Evolutionary conservation across 257 asterid species (phyloP).

Genomic region (Leptodermis oblonga): DNA sequence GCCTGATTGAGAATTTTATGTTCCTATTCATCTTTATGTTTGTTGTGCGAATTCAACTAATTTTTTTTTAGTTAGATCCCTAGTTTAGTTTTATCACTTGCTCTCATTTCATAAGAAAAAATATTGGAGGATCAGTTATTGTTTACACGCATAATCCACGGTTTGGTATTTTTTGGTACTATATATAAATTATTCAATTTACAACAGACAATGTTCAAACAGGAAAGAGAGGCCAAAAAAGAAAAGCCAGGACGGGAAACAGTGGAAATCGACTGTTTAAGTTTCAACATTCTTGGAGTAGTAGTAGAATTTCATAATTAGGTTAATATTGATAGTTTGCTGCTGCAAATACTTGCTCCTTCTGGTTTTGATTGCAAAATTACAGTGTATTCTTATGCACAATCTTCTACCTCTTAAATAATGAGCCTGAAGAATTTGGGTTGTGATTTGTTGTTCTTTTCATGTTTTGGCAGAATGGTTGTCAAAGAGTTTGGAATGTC

Average conservation of each 20-base stretch:
- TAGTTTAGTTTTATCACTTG: not conserved
- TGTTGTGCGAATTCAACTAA: not conserved
- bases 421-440: not conserved
- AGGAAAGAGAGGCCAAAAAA: not conserved
- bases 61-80: not conserved
- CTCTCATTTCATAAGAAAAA: not conserved
- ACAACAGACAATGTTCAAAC: not conserved
- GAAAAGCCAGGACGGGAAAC: not conserved
- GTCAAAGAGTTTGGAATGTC: conserved; percentile 53
- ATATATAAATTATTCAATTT: not conserved
- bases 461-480: conserved; percentile 46
- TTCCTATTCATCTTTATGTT: not conserved
- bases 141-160: not conserved
- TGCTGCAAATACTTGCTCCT: conserved; percentile 1
- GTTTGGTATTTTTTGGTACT: not conserved
- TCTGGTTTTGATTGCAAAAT: not conserved
- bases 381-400: not conserved
- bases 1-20: not conserved
- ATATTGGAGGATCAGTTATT: not conserved
- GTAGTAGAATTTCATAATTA: not conserved
- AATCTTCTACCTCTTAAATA: no score
- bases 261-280: not conserved
- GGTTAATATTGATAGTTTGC: not conserved
- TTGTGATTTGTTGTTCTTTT: not conserved
- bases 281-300: not conserved